Evolutionary conservation across 1,139 yeast species (phyloP), one percentile per base, ranked within the genome.

Genomic region (Zhuliangozyma blackwelliae): DNA sequence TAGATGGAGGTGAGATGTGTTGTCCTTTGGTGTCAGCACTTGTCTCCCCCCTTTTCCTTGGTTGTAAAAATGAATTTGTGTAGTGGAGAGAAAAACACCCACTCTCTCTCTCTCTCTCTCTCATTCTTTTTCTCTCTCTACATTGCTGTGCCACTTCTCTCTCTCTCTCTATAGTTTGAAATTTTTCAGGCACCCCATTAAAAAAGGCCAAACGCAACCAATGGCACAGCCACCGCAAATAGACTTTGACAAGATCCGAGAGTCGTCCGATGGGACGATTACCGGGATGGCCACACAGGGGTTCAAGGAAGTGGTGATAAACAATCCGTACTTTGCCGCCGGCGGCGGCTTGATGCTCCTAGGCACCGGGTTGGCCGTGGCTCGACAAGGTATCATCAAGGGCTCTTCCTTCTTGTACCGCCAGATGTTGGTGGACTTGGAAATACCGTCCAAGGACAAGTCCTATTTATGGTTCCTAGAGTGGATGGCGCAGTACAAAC

Each of bases 341-440:
- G 94, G 98, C 52, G 96, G 96, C 49, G 98, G 98, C 0, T 68
- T 92, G 32, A 92, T 92, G 98, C 69, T 90, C 3, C 66, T 92
- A 3, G 98, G 98, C 16, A 90, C 96, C 0, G 83, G 83, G 1
- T 61, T 92, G 26, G 95, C 97, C 0, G 51, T 89, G 11, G 80
- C 89, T 1, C 69, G 96, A 36, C 82, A 77, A 47, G 90, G 88
- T 1, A 58, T 83, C 1, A 68, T 77, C 33, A 73, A 82, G 39
- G 68, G 81, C 3, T 78, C 92, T 2, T 68, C 79, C 3, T 74
- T 92, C 37, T 54, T 87, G 9, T 88, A 89, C 55, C 75, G 95
- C 36, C 94, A 88, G 52, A 60, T 92, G 68, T 67, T 94, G 36
- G 96, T 90, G 21, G 97, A 92, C 57, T 68, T 92, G 45, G 98